phyloP scores from a whole-genome alignment of 1,284 basidiomycete genomes.

The Melampsora americana region DNA sequence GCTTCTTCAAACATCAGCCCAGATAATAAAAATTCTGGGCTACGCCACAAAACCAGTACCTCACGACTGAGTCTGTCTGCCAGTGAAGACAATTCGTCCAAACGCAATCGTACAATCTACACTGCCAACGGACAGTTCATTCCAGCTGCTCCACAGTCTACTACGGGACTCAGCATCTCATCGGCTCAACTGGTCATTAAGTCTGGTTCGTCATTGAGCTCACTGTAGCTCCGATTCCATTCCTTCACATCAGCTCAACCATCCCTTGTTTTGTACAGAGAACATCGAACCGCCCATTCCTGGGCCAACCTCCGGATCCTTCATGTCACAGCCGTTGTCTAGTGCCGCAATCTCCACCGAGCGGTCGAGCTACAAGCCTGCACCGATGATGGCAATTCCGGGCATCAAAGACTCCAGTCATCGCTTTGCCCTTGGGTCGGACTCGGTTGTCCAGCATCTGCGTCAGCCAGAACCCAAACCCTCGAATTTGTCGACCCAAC shows the following conservation, averaged over 20 bases:
- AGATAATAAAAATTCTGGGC: background rate
- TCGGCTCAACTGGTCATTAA: slow-evolving; percentile 12
- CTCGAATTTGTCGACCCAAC: too few relatives aligned
- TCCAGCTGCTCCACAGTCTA: slow-evolving; percentile 40
- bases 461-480: too few relatives aligned
- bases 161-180: slow-evolving; percentile 24
- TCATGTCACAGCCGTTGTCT: background rate
- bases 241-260: too few relatives aligned
- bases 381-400: slow-evolving; percentile 42
- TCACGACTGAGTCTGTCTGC: background rate
- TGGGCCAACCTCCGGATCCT: background rate
- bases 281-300: too few relatives aligned
- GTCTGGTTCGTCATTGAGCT: background rate
- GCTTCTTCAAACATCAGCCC: background rate
- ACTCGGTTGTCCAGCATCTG: background rate
- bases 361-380: slow-evolving; percentile 38
- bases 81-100: slow-evolving; percentile 11
- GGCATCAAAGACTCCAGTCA: slow-evolving; percentile 44
- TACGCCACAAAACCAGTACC: slow-evolving; percentile 10
- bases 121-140: slow-evolving; percentile 43
- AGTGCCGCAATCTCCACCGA: slow-evolving; percentile 15
- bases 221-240: too few relatives aligned
- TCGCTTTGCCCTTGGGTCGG: slow-evolving; percentile 41
- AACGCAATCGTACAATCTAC: slow-evolving; percentile 28
- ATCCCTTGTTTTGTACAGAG: too few relatives aligned